Evolutionary conservation across 345 rosid species (phyloP).

Genomic region (Corchorus olitorius): DNA sequence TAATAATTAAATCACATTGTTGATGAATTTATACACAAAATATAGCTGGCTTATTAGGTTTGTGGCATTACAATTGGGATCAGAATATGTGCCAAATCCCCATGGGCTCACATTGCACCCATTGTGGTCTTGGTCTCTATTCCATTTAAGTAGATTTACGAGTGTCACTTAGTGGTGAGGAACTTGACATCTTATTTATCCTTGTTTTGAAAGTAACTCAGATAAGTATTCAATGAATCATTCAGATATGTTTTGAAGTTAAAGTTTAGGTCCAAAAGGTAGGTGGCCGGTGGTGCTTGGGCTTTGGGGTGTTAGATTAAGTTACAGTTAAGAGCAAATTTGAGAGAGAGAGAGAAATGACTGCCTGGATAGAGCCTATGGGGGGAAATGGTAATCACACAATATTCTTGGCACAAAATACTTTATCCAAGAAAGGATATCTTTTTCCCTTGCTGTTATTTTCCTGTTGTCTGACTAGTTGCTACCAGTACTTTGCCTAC

Average conservation of each 20-base stretch:
- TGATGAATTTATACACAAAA: background rate
- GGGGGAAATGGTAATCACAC: background rate
- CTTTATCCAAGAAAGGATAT: background rate
- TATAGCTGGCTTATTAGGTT: background rate
- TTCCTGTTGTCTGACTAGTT: slow-evolving; percentile 6
- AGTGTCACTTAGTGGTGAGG: background rate
- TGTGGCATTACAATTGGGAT: background rate
- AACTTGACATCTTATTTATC: background rate
- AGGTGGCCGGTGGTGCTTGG: background rate
- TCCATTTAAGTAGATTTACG: background rate
- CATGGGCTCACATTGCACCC: background rate
- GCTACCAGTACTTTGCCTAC: background rate
- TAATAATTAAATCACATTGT: background rate
- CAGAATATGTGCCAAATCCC: background rate
- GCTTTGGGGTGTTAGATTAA: background rate
- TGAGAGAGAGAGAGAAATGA: background rate
- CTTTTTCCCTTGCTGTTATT: background rate
- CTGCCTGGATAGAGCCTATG: background rate
- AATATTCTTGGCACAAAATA: background rate
- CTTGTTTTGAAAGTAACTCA: background rate
- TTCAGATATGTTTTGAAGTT: background rate
- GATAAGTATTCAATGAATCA: background rate
- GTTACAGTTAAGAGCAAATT: background rate
- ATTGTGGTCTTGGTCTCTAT: background rate
- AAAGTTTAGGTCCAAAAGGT: background rate